Conservation (phyloP, 192 early-diverging fungal species). For the Coemansia guatemalensis region DNA sequence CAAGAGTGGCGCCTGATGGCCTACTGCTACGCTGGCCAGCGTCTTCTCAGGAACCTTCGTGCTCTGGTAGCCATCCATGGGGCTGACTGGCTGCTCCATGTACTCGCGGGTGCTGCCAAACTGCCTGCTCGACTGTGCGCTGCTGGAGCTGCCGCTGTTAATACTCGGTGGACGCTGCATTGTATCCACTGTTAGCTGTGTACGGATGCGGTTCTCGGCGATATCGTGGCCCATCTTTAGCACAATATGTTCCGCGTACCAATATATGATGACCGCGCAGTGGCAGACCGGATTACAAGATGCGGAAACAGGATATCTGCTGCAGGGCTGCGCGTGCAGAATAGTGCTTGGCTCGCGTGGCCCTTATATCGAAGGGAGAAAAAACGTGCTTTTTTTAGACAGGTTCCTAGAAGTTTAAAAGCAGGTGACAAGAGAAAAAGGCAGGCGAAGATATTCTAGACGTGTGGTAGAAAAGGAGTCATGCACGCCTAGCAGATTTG, state of each 20-base stretch:
- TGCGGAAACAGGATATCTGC: background rate
- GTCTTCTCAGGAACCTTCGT: constrained; percentile 14
- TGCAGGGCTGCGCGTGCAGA: background rate
- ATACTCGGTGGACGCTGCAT: constrained; percentile 14
- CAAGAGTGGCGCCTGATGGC: constrained; percentile 27
- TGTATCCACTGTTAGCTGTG: constrained; percentile 8
- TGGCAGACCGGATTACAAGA: background rate
- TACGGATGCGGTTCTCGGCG: background rate
- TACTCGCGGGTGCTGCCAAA: constrained; percentile 52
- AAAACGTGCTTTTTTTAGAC: background rate
- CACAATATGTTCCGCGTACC: background rate
- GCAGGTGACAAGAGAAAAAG: background rate
- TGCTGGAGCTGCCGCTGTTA: constrained; percentile 8
- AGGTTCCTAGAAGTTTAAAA: background rate
- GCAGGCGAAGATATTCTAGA: background rate
- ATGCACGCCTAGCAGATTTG: background rate
- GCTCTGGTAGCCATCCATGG: constrained; percentile 24
- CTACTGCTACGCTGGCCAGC: constrained; percentile 1
- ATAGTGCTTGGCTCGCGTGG: background rate
- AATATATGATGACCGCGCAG: background rate
- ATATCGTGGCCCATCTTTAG: background rate
- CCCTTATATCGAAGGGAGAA: background rate
- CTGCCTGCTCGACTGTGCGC: constrained; percentile 29
- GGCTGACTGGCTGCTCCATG: constrained; percentile 49
- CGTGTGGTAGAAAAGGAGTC: background rate